Percentiles rank a stretch among this genome's conserved stretches.
These are phyloP conservation scores for Colletotrichum nymphaeae DNA, from an alignment of 2,329 filamentous ascomycete genomes.

Conservation along the genomic window DNA sequence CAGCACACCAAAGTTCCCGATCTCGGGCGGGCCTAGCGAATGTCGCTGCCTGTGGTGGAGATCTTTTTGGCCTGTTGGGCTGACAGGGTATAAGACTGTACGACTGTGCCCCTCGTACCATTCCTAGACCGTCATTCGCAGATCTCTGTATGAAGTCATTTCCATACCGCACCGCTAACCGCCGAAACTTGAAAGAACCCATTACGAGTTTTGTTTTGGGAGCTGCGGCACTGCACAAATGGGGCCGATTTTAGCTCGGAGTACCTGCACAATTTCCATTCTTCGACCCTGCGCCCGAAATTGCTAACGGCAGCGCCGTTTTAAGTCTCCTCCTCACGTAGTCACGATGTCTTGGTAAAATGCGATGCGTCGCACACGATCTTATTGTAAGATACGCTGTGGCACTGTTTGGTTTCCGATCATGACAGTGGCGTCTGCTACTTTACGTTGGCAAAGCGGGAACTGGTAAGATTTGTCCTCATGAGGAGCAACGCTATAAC, in stretches of 20 bases:
- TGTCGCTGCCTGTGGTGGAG: conserved; percentile 1
- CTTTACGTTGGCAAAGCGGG: too few relatives aligned
- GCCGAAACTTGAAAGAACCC: background rate
- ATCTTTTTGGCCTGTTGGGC: background rate
- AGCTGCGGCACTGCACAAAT: background rate
- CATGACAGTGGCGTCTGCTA: too few relatives aligned
- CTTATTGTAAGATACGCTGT: too few relatives aligned
- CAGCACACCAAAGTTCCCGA: background rate
- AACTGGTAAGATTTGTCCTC: too few relatives aligned
- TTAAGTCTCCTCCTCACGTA: too few relatives aligned
- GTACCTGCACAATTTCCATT: background rate
- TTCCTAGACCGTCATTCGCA: background rate
- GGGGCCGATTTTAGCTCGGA: background rate
- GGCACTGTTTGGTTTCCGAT: too few relatives aligned
- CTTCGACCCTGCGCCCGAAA: background rate
- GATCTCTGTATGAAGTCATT: background rate
- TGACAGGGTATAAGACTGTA: background rate
- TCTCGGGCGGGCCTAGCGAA: background rate
- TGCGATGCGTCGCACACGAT: too few relatives aligned
- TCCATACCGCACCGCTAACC: background rate
- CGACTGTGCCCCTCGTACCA: background rate
- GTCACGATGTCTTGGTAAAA: too few relatives aligned
- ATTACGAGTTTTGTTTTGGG: background rate
- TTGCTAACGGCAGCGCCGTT: background rate
- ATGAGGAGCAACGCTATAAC: too few relatives aligned